A percentile compares a stretch with the other conserved stretches of the same genome.
Conservation (phyloP, 257 asterid genomes). For the Orobanche coerulescens region DNA sequence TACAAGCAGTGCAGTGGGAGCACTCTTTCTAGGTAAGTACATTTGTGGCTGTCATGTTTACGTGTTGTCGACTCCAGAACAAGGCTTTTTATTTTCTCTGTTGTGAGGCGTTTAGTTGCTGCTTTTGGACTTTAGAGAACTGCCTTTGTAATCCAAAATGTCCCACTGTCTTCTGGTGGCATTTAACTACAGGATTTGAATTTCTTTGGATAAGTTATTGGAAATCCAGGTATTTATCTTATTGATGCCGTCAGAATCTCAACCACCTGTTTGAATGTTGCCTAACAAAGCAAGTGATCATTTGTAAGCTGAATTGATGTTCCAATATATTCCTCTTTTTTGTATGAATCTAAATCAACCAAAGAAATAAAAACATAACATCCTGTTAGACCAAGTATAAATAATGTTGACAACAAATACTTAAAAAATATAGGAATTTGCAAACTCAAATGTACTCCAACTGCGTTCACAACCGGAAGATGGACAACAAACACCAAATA, state of each 20-base stretch:
- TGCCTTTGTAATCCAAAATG: slow-evolving; percentile 11
- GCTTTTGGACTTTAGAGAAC: not conserved
- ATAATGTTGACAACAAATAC: no score
- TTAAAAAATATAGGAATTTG: no score
- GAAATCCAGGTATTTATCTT: not conserved
- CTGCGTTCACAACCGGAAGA: no score
- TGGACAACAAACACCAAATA: no score
- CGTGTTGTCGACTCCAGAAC: slow-evolving; percentile 14
- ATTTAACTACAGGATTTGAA: slow-evolving; percentile 9
- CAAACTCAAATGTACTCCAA: no score
- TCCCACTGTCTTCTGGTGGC: not conserved
- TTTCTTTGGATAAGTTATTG: not conserved
- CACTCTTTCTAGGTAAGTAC: slow-evolving; percentile 44
- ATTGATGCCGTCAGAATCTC: not conserved
- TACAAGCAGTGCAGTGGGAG: slow-evolving; percentile 30
- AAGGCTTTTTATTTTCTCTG: slow-evolving; percentile 5
- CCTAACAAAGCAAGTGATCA: not conserved
- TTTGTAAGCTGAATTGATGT: not conserved
- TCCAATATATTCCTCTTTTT: no score
- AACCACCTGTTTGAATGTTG: not conserved
- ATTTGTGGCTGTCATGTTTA: slow-evolving; percentile 9
- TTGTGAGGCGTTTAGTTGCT: slow-evolving; percentile 13
- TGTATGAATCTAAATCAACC: no score
- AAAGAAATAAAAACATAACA: no score
- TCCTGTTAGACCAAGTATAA: no score